Evolutionary conservation across 2,329 filamentous ascomycete species (phyloP).

Genomic region (Xenoacremonium recifei): DNA sequence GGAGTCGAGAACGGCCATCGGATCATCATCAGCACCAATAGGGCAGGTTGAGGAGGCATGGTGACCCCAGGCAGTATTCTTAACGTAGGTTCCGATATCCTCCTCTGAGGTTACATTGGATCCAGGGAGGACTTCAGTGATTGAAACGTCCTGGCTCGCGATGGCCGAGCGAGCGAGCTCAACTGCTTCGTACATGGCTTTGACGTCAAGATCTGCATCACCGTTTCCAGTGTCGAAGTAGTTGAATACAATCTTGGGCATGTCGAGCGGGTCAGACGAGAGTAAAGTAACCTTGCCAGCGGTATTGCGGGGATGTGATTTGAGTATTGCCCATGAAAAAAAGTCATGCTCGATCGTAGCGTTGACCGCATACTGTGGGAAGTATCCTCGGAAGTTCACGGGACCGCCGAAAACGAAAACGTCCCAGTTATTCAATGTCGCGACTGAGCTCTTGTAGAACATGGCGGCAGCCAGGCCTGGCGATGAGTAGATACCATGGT

Average conservation of each 20-base stretch:
- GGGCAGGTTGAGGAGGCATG: conserved; percentile 33
- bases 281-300: conserved; percentile 61
- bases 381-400: conserved; percentile 27
- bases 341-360: conserved; percentile 28
- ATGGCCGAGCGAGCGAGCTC: conserved; percentile 47
- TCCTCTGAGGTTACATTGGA: conserved; percentile 11
- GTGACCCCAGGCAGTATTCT: too few relatives aligned
- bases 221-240: too few relatives aligned
- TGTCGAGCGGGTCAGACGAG: conserved; percentile 61
- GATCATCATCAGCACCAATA: conserved; percentile 30
- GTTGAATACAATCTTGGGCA: conserved; percentile 62
- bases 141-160: conserved; percentile 15
- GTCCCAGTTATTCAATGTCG: conserved; percentile 26
- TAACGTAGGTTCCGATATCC: too few relatives aligned
- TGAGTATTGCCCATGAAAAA: conserved; percentile 39
- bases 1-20: conserved; percentile 44
- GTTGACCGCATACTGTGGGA: conserved; percentile 25
- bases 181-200: conserved; percentile 57
- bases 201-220: conserved; percentile 46
- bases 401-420: conserved; percentile 29
- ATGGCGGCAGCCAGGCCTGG: conserved; percentile 22
- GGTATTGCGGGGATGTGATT: conserved; percentile 61
- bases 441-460: conserved; percentile 26
- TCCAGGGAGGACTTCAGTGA: conserved; percentile 20
- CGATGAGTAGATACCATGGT: conserved; percentile 22